phyloP scores from a whole-genome alignment of 257 asterid species.

The Petunia secreta region DNA sequence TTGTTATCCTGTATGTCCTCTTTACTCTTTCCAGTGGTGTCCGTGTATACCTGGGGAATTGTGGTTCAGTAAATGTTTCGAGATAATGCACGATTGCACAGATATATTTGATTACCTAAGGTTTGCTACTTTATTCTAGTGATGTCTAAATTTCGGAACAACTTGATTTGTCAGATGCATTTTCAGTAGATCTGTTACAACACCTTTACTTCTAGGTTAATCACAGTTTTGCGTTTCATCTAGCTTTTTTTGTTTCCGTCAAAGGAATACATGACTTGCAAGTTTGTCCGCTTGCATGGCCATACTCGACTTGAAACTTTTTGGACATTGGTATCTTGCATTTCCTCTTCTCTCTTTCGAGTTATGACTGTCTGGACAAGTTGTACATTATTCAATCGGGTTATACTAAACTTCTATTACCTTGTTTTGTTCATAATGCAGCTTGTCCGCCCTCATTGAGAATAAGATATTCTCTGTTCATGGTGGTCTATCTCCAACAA shows the following conservation, averaged over 20 bases:
- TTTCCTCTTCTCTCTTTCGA: not conserved
- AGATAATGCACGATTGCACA: constrained; percentile 75
- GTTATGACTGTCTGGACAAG: not conserved
- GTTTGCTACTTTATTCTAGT: constrained; percentile 47
- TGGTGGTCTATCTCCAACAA: constrained; percentile 95
- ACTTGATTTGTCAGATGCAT: not conserved
- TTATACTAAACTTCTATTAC: constrained; percentile 28
- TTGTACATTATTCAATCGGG: not conserved
- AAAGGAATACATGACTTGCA: not conserved
- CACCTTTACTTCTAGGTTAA: not conserved
- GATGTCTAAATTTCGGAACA: not conserved
- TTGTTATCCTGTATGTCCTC: not conserved
- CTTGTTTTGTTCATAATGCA: constrained; percentile 41
- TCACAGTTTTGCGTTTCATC: not conserved
- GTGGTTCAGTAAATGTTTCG: constrained; percentile 94
- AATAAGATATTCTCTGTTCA: constrained; percentile 92
- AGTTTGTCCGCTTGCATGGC: not conserved
- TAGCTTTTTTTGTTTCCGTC: not conserved
- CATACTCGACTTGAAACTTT: not conserved
- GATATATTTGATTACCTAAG: constrained; percentile 92
- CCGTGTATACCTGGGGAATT: constrained; percentile 69
- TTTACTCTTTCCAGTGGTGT: not conserved
- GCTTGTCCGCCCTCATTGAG: constrained; percentile 94
- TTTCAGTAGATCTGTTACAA: not conserved
- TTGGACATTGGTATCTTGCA: not conserved